phyloP scores from a whole-genome alignment of 306 rosid species.

The Parietaria judaica region DNA sequence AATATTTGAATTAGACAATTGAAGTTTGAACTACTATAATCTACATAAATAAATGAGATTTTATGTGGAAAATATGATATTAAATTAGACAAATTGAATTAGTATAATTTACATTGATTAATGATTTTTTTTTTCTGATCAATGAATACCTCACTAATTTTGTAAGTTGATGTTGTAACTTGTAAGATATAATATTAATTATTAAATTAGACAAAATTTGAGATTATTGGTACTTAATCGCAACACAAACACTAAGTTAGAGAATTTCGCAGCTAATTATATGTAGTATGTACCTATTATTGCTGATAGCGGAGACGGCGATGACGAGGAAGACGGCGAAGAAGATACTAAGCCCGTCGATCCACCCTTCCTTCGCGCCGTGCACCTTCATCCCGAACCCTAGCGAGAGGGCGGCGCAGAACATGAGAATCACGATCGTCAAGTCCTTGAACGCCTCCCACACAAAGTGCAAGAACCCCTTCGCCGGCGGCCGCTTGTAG shows the following conservation, averaged over 20 bases:
- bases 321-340: slow-evolving; percentile 28
- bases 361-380: slow-evolving; percentile 36
- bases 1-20: too few species aligned
- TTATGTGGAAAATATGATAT: too few species aligned
- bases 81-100: too few species aligned
- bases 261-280: too few species aligned
- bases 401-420: slow-evolving; percentile 35
- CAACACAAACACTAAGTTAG: too few species aligned
- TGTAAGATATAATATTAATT: too few species aligned
- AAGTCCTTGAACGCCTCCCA: slow-evolving; percentile 31
- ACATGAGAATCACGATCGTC: slow-evolving; percentile 29
- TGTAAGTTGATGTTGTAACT: too few species aligned
- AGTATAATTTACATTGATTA: background rate
- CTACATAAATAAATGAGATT: too few species aligned
- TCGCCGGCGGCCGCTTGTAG: slow-evolving; percentile 19
- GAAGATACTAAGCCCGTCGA: slow-evolving; percentile 30
- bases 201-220: too few species aligned
- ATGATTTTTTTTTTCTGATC: background rate
- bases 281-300: slow-evolving; percentile 6
- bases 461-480: slow-evolving; percentile 22
- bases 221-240: too few species aligned
- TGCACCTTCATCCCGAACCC: slow-evolving; percentile 30
- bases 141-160: too few species aligned
- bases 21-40: too few species aligned
- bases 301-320: slow-evolving; percentile 25